Conservation (phyloP, 495 filamentous ascomycete species). For the Annulohypoxylon maeteangense region DNA sequence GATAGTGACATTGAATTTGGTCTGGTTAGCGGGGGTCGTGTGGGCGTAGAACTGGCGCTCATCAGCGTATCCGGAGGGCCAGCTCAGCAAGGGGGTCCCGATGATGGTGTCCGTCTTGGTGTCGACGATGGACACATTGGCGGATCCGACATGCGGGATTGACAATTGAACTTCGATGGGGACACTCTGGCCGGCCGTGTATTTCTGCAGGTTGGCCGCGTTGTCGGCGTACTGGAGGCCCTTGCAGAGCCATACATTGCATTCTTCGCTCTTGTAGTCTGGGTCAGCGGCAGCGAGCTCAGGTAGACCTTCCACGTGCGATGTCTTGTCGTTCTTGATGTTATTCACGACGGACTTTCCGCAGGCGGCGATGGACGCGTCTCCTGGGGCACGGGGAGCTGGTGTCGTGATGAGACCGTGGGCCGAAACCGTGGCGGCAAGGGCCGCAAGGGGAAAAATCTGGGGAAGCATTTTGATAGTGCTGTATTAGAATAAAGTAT, state of each 20-base stretch:
- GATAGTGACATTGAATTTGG: constrained; percentile 72
- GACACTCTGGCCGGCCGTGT: constrained; percentile 68
- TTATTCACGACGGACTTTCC: constrained; percentile 69
- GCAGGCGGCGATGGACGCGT: constrained; percentile 68
- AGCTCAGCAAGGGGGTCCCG: constrained; percentile 63
- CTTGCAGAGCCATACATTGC: constrained; percentile 77
- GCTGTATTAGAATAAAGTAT: not conserved
- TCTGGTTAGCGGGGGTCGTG: constrained; percentile 67
- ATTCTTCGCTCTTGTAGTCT: constrained; percentile 67
- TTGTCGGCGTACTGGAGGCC: constrained; percentile 79
- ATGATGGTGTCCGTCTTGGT: constrained; percentile 69
- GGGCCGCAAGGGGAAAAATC: constrained; percentile 54
- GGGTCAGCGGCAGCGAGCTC: constrained; percentile 64
- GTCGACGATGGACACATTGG: constrained; percentile 77
- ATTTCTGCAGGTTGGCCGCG: constrained; percentile 69
- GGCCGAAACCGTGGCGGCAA: constrained; percentile 64
- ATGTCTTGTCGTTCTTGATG: constrained; percentile 71
- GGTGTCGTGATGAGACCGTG: constrained; percentile 73
- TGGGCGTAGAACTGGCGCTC: constrained; percentile 60
- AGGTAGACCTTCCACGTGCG: constrained; percentile 74
- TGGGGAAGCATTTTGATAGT: constrained; percentile 42
- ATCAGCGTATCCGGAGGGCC: constrained; percentile 60
- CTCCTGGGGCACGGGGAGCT: constrained; percentile 67
- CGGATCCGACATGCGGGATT: constrained; percentile 72
- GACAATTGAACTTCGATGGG: constrained; percentile 60